Percentiles rank a stretch among this genome's conserved stretches.
Evolutionary conservation across 2,329 filamentous ascomycete species (phyloP).

Genomic region (Cercospora citrullina): DNA sequence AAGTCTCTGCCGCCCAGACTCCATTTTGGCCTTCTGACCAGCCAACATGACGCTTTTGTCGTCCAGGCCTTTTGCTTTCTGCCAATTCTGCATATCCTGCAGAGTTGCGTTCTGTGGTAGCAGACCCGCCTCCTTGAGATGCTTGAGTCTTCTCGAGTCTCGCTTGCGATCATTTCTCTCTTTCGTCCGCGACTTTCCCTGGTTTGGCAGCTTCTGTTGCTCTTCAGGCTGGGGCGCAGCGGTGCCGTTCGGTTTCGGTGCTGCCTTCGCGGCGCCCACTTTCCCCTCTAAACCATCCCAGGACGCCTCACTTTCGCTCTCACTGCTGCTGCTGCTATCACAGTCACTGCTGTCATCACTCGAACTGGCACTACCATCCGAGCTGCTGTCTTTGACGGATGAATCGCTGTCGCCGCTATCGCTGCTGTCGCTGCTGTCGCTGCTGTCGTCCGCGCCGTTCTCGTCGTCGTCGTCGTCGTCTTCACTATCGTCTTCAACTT

Average conservation of each 20-base stretch:
- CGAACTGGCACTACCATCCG: slow-evolving; percentile 10
- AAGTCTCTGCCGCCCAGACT: slow-evolving; percentile 19
- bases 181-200: slow-evolving; percentile 55
- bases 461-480: slow-evolving; percentile 27
- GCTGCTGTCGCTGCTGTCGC: slow-evolving; percentile 7
- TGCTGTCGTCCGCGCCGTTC: slow-evolving; percentile 9
- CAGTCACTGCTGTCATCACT: slow-evolving; percentile 23
- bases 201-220: slow-evolving; percentile 2
- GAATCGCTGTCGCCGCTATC: neutral
- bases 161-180: slow-evolving; percentile 58
- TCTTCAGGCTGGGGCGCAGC: neutral
- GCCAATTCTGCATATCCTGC: slow-evolving; percentile 45
- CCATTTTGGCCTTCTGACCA: slow-evolving; percentile 12
- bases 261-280: neutral
- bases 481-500: slow-evolving; percentile 25
- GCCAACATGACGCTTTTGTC: neutral
- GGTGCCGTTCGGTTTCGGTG: slow-evolving; percentile 2
- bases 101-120: slow-evolving; percentile 55
- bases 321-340: slow-evolving; percentile 24
- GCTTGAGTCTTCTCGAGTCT: slow-evolving; percentile 50
- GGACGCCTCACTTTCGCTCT: slow-evolving; percentile 24
- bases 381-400: slow-evolving; percentile 9
- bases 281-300: slow-evolving; percentile 27
- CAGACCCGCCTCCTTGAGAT: slow-evolving; percentile 56
- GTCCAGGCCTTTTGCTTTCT: slow-evolving; percentile 14